These are phyloP conservation scores for Westerdykella aurantiaca DNA, from an alignment of 2,329 filamentous ascomycete genomes.

Conservation along the genomic window DNA sequence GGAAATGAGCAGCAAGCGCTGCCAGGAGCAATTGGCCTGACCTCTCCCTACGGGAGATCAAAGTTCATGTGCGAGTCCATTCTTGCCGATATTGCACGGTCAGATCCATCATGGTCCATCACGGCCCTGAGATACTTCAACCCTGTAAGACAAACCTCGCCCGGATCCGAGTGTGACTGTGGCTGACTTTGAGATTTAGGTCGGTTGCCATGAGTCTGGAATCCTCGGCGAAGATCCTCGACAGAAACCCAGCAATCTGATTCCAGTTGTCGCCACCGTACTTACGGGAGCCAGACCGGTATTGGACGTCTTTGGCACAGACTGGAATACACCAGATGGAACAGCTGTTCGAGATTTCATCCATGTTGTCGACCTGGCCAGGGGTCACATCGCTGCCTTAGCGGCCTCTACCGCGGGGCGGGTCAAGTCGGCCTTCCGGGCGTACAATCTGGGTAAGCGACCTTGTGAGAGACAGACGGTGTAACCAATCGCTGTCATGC, in stretches of 20 bases:
- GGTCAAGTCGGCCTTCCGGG: constrained; percentile 30
- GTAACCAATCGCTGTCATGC: background rate
- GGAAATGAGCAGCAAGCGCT: constrained; percentile 41
- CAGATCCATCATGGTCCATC: constrained; percentile 58
- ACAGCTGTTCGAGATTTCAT: constrained; percentile 64
- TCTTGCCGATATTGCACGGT: constrained; percentile 54
- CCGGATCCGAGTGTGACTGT: background rate
- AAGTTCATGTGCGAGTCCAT: constrained; percentile 66
- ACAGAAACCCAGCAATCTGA: constrained; percentile 57
- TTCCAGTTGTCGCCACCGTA: constrained; percentile 59
- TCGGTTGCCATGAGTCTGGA: constrained; percentile 60
- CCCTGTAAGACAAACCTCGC: constrained; percentile 38
- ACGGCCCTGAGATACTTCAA: constrained; percentile 63
- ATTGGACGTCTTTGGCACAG: constrained; percentile 58
- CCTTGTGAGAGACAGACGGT: background rate
- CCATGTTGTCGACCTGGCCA: constrained; percentile 60
- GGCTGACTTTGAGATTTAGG: constrained; percentile 17
- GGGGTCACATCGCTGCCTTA: constrained; percentile 59
- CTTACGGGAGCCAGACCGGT: constrained; percentile 50
- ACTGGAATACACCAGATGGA: constrained; percentile 61
- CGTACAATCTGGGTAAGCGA: constrained; percentile 37
- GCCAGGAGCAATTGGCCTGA: constrained; percentile 52
- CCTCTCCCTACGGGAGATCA: constrained; percentile 60
- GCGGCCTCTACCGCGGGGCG: constrained; percentile 30
- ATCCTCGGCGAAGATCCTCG: constrained; percentile 60